These are phyloP conservation scores for Nepenthes alata DNA, from an alignment of 179 eudicot species.

Conservation along the genomic window DNA sequence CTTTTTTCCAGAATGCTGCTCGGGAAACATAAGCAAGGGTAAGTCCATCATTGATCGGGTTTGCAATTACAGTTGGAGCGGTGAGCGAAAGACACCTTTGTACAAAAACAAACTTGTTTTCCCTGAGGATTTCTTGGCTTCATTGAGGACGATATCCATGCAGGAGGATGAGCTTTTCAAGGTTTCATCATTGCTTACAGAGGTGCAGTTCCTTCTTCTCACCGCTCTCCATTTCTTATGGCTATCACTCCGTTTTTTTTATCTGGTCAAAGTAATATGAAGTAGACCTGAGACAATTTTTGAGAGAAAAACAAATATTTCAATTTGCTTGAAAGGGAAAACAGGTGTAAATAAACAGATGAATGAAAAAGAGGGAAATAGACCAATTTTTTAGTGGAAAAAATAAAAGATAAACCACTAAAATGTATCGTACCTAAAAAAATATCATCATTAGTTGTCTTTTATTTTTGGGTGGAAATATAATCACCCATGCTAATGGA, in stretches of 20 bases:
- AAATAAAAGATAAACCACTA: too few relatives aligned
- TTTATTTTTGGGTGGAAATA: too few relatives aligned
- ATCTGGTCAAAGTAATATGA: neutral
- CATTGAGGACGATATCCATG: slow-evolving; percentile 87
- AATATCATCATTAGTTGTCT: too few relatives aligned
- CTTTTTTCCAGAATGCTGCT: slow-evolving; percentile 30
- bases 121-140: slow-evolving; percentile 68
- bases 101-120: slow-evolving; percentile 67
- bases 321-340: too few relatives aligned
- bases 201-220: slow-evolving; percentile 28
- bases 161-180: slow-evolving; percentile 58
- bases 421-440: too few relatives aligned
- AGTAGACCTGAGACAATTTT: too few relatives aligned
- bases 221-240: neutral
- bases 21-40: slow-evolving; percentile 18
- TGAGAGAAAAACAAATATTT: too few relatives aligned
- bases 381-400: too few relatives aligned
- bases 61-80: slow-evolving; percentile 72
- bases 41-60: slow-evolving; percentile 13
- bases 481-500: too few relatives aligned
- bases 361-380: too few relatives aligned
- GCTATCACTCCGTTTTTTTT: neutral
- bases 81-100: slow-evolving; percentile 67
- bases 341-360: too few relatives aligned
- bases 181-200: slow-evolving; percentile 71